Evolutionary conservation across 371 early-diverging fungal species (phyloP).

Genomic region (Nosema granulosis): DNA sequence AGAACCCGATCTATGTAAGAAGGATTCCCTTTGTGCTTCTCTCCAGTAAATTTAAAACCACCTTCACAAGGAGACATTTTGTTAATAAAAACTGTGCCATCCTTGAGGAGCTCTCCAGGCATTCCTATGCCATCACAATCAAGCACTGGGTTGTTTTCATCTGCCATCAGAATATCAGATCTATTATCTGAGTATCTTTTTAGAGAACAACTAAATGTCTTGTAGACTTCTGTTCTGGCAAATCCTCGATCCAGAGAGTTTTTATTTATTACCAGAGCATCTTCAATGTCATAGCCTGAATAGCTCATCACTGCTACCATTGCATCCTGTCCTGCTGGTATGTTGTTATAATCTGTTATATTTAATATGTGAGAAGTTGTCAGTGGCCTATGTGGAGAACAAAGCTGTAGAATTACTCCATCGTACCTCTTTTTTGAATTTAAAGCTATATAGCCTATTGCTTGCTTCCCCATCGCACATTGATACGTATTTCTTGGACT

Average conservation of each 20-base stretch:
- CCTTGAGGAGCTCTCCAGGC: constrained; percentile 75
- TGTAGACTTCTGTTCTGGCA: constrained; percentile 86
- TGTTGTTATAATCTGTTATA: constrained; percentile 86
- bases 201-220: constrained; percentile 74
- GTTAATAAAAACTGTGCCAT: constrained; percentile 74
- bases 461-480: constrained; percentile 99
- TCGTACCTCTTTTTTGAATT: constrained; percentile 91
- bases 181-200: constrained; percentile 77
- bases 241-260: constrained; percentile 94
- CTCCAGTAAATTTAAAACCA: constrained; percentile 70
- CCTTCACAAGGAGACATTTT: constrained; percentile 74
- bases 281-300: constrained; percentile 98
- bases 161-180: constrained; percentile 73
- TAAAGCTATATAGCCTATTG: constrained; percentile 90
- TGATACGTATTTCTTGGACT: constrained; percentile 96
- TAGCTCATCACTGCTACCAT: constrained; percentile 98
- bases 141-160: constrained; percentile 68
- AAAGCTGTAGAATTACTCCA: constrained; percentile 85
- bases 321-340: constrained; percentile 98
- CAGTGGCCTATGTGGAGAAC: constrained; percentile 95
- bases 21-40: constrained; percentile 61
- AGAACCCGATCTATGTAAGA: constrained; percentile 71
- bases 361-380: constrained; percentile 93
- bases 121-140: constrained; percentile 76
- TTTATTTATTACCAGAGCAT: constrained; percentile 94